Base-by-base conservation (phyloP, 257 asterid genomes). In the Nicotiana benthamiana region DNA sequence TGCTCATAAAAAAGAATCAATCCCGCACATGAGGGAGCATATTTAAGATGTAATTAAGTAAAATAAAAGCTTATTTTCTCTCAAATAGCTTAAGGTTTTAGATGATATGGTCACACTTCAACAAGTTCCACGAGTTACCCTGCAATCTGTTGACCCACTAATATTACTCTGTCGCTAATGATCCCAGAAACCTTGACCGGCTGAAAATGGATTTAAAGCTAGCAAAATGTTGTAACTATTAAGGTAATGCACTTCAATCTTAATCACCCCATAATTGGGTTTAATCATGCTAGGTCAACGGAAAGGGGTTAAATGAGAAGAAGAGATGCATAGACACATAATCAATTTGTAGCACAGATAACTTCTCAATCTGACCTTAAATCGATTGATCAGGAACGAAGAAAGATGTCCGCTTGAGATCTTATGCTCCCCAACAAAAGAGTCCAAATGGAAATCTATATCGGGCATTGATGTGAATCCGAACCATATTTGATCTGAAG, bases 401-500 rank as follows among this genome's bases (percentile, higher is more conserved):
- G 97, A 93, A 56, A 95, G 86, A 84, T 85, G 97, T 54, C 92
- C 91, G 66, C 85, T 95, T 77, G 99, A 91, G 84, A 95, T 89
- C 89, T 91, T 92, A 87, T 84, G 96, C 53, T 92, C 98, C 79
- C 98, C 98, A 84, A 93, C 89, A 80, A 48, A 92, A 77, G 99
- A 86, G 62, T 92, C 98, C 90, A 95, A 87, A 85, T 90, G 86
- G 79, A 95, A 87, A 72, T 92, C 96, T 82, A 95, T 83, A 83
- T 92, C 93, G 30, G 99, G 99, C 98, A 95, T 93, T 15, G 94
- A 87, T 64, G 95, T 86, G 89, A 95, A 95, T 66, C 94, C 97
- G 80, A 88, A 87, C 99, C 99, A 95, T 82, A 95, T 80, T 84
- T 90, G 97, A 89, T 93, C 98, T 51, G 99, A 95, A 85, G 99